Conservation (phyloP, 208 protist species). For the Leishmania turanica region DNA sequence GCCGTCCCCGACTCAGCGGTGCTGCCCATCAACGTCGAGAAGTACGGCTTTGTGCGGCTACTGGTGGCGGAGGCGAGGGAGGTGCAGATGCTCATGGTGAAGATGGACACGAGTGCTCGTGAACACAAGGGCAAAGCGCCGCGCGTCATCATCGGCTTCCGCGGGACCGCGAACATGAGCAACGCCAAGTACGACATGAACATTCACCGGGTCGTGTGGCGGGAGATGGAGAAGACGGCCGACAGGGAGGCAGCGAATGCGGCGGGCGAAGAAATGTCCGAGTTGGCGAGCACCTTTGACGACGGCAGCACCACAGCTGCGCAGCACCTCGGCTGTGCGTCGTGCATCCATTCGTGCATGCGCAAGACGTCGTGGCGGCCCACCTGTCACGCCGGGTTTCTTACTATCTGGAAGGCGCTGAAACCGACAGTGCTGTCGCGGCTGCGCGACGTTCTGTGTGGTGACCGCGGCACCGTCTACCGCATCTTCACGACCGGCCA, state of each 20-base stretch:
- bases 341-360: conserved; percentile 30
- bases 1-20: conserved; percentile 5
- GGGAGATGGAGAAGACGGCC: conserved; percentile 58
- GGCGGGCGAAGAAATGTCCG: background rate
- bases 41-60: conserved; percentile 82
- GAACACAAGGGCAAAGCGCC: conserved; percentile 66
- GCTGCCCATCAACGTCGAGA: conserved; percentile 70
- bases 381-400: conserved; percentile 85
- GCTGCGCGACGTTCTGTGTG: conserved; percentile 41
- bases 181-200: conserved; percentile 86
- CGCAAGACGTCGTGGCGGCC: conserved; percentile 46
- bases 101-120: conserved; percentile 44
- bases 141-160: conserved; percentile 87
- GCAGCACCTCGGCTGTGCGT: conserved; percentile 32
- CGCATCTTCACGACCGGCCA: conserved; percentile 88
- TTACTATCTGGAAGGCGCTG: conserved; percentile 80
- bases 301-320: conserved; percentile 21
- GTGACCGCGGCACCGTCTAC: conserved; percentile 54
- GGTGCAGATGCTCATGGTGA: conserved; percentile 79
- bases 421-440: conserved; percentile 51
- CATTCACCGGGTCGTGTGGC: conserved; percentile 69
- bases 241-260: background rate
- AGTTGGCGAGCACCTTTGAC: conserved; percentile 14
- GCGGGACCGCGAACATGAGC: conserved; percentile 80
- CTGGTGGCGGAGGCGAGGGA: conserved; percentile 54